Evolutionary conservation across 202 grass and related monocot species (phyloP).

Genomic region (Bolboschoenoplectus hybrid): DNA sequence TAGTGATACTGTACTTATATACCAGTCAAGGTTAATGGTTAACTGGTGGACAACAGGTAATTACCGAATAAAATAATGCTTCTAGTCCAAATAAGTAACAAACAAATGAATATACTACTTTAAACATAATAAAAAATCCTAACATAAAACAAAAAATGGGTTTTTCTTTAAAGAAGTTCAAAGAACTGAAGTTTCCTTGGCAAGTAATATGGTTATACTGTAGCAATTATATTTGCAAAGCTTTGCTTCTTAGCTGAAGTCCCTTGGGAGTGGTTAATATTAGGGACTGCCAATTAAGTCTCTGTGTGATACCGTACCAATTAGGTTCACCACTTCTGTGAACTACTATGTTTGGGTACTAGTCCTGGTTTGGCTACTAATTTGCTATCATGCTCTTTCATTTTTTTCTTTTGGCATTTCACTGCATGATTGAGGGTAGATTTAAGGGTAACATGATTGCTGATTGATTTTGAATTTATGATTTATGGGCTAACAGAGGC

Average conservation of each 20-base stretch:
- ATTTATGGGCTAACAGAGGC: not conserved
- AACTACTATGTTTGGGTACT: not conserved
- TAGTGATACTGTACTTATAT: not conserved
- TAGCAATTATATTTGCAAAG: not conserved
- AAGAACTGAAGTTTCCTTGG: not conserved
- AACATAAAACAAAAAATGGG: not conserved
- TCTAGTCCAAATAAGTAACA: not conserved
- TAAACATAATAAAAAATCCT: not conserved
- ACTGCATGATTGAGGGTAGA: not conserved
- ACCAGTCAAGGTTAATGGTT: not conserved
- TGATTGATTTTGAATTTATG: not conserved
- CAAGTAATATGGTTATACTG: not conserved
- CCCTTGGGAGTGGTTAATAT: not conserved
- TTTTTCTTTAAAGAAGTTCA: not conserved
- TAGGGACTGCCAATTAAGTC: not conserved
- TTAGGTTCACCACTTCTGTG: not conserved
- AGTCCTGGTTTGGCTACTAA: not conserved
- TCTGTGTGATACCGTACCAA: not conserved
- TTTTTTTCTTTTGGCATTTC: not conserved
- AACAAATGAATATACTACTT: not conserved
- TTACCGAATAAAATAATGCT: not conserved
- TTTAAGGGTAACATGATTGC: too few species aligned
- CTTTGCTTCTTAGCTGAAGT: constrained; percentile 2
- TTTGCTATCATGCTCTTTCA: not conserved
- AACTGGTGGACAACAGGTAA: not conserved